Percentiles rank a stretch among this genome's conserved stretches.
These are phyloP conservation scores for Pelargonium myrrhifolium DNA, from an alignment of 441 rosid genomes.

Conservation along the genomic window DNA sequence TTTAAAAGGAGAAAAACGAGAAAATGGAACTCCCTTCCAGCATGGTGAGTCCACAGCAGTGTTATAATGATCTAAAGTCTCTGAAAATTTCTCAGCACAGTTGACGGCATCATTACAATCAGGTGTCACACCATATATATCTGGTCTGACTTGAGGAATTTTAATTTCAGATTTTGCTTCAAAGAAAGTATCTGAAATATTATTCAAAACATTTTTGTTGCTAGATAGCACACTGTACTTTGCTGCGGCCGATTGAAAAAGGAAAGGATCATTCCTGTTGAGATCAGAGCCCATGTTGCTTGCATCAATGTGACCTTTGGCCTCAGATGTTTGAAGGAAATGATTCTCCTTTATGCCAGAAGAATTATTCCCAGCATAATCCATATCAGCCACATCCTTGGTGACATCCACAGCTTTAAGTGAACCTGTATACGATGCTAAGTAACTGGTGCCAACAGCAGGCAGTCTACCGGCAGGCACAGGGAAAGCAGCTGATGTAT, in stretches of 20 bases:
- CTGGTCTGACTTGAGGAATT: constrained; percentile 29
- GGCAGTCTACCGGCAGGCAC: constrained; percentile 24
- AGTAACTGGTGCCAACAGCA: constrained; percentile 16
- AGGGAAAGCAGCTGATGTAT: constrained; percentile 23
- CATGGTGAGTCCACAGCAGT: constrained; percentile 50
- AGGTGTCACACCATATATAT: constrained; percentile 27
- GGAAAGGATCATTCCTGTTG: constrained; percentile 22
- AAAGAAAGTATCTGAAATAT: constrained; percentile 22
- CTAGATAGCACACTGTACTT: constrained; percentile 25
- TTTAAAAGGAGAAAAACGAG: constrained; percentile 29
- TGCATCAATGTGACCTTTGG: constrained; percentile 32
- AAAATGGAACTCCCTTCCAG: constrained; percentile 46
- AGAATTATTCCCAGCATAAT: constrained; percentile 15
- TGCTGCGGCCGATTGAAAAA: constrained; percentile 21
- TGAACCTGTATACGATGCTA: constrained; percentile 16
- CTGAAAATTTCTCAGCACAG: constrained; percentile 32
- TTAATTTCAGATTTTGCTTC: constrained; percentile 24
- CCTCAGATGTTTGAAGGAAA: constrained; percentile 23
- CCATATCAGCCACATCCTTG: constrained; percentile 15
- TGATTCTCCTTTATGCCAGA: constrained; percentile 29
- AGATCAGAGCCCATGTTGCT: constrained; percentile 27
- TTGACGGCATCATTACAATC: constrained; percentile 28
- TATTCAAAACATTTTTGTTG: constrained; percentile 21
- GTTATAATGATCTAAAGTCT: constrained; percentile 33
- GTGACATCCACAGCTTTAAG: constrained; percentile 17